Evolutionary conservation across 768 basidiomycete genomes (phyloP).

Genomic region (Lactarius pseudohatsudake): DNA sequence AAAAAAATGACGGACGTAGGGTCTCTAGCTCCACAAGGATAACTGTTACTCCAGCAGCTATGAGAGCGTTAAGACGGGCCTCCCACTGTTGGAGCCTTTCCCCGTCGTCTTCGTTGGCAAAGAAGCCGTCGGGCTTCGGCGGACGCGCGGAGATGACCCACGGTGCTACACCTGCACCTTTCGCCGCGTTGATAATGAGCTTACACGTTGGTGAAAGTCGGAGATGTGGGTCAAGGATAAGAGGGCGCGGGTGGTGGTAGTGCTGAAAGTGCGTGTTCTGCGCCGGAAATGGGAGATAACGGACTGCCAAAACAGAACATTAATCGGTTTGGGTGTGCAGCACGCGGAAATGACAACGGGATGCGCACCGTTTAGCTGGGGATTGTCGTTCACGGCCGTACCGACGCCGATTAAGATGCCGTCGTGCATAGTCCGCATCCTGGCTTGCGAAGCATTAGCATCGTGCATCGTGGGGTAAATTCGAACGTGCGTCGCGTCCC

Average conservation of each 20-base stretch:
- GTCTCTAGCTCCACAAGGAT: slow-evolving; percentile 46
- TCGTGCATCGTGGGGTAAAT: not conserved
- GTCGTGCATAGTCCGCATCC: slow-evolving; percentile 92
- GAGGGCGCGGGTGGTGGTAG: slow-evolving; percentile 67
- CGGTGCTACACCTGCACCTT: slow-evolving; percentile 61
- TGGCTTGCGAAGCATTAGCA: slow-evolving; percentile 36
- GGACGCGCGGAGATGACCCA: slow-evolving; percentile 62
- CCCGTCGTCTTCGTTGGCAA: slow-evolving; percentile 26
- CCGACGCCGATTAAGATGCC: slow-evolving; percentile 89
- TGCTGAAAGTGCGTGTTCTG: slow-evolving; percentile 32
- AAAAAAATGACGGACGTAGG: slow-evolving; percentile 38
- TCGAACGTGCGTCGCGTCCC: not conserved
- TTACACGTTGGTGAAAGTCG: slow-evolving; percentile 66
- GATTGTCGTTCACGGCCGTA: slow-evolving; percentile 88
- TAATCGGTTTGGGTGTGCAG: slow-evolving; percentile 5
- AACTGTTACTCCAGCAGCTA: slow-evolving; percentile 65
- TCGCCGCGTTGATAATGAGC: slow-evolving; percentile 62
- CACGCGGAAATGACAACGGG: slow-evolving; percentile 5
- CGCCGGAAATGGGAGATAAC: slow-evolving; percentile 47
- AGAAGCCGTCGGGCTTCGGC: slow-evolving; percentile 30
- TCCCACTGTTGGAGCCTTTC: slow-evolving; percentile 32
- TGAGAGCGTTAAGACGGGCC: slow-evolving; percentile 46
- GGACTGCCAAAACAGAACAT: slow-evolving; percentile 41
- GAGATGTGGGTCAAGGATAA: slow-evolving; percentile 78
- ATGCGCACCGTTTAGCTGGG: slow-evolving; percentile 83